A percentile compares a stretch with the other conserved stretches of the same genome.
Conservation (phyloP, 108 stramenopile genomes). For the Cylindrotheca fusiformis region DNA sequence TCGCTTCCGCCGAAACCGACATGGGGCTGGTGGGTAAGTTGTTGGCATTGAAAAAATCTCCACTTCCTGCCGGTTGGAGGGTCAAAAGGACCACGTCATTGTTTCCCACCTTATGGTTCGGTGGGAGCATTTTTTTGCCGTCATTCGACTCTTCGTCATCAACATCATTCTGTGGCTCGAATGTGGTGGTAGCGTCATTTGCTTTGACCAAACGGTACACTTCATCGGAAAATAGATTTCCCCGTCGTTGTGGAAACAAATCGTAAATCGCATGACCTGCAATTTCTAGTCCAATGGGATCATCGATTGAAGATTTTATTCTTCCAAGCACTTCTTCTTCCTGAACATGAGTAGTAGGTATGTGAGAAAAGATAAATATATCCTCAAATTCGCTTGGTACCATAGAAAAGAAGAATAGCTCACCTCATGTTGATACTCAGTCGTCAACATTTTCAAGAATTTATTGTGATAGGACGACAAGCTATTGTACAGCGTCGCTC, state of each 20-base stretch:
- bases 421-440: conserved; percentile 76
- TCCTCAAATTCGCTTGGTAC: not conserved
- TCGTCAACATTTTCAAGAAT: conserved; percentile 63
- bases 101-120: conserved; percentile 74
- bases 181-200: conserved; percentile 61
- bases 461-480: conserved; percentile 71
- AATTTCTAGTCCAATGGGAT: conserved; percentile 60
- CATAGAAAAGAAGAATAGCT: conserved; percentile 8
- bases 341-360: conserved; percentile 22
- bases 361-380: not conserved
- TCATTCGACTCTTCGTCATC: conserved; percentile 1
- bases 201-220: conserved; percentile 79
- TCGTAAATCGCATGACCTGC: conserved; percentile 75
- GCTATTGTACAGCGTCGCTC: conserved; percentile 67
- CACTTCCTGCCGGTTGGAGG: conserved; percentile 75
- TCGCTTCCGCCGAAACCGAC: conserved; percentile 62
- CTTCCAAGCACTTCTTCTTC: conserved; percentile 75
- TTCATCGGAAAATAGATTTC: conserved; percentile 84
- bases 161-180: not conserved
- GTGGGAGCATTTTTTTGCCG: conserved; percentile 32
- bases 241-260: conserved; percentile 69
- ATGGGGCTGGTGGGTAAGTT: conserved; percentile 53
- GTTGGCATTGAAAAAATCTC: conserved; percentile 64
- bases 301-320: conserved; percentile 63
- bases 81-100: conserved; percentile 84